Percentiles rank a stretch among this genome's conserved stretches.
phyloP scores from a whole-genome alignment of 2,329 filamentous ascomycete species.

The Coleophoma cylindrospora region DNA sequence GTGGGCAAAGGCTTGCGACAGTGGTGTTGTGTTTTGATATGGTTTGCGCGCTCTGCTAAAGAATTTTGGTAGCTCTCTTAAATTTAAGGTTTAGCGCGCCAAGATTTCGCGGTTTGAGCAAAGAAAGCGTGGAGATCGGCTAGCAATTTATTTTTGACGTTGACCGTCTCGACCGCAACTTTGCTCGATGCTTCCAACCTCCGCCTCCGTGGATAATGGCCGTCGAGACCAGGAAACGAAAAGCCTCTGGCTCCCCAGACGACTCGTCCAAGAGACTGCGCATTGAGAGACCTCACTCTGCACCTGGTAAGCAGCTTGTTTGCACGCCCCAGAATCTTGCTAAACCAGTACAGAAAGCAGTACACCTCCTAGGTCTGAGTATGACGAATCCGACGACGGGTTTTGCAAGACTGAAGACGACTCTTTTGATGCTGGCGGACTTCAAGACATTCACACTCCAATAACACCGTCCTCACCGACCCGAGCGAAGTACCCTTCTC shows the following conservation, averaged over 20 bases:
- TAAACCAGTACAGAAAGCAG: background rate
- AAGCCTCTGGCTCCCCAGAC: slow-evolving; percentile 8
- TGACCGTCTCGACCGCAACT: too few species aligned
- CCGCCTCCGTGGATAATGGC: slow-evolving; percentile 14
- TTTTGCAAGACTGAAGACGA: slow-evolving; percentile 26
- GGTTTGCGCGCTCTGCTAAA: slow-evolving; percentile 4
- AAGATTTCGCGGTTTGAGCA: slow-evolving; percentile 7
- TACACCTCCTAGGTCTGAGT: slow-evolving; percentile 21
- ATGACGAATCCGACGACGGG: slow-evolving; percentile 34
- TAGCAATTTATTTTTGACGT: background rate
- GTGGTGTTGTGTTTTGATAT: too few species aligned
- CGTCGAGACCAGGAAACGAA: slow-evolving; percentile 16
- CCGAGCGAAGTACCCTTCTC: slow-evolving; percentile 55
- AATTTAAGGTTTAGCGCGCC: slow-evolving; percentile 23
- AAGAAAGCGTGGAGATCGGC: background rate
- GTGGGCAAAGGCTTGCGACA: too few species aligned
- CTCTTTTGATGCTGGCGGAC: slow-evolving; percentile 26
- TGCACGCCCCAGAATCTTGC: background rate
- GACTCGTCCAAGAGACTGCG: slow-evolving; percentile 15
- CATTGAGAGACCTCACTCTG: slow-evolving; percentile 8
- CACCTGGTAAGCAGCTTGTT: slow-evolving; percentile 6
- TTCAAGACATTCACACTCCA: slow-evolving; percentile 34
- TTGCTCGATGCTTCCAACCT: slow-evolving; percentile 1
- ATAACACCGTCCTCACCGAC: slow-evolving; percentile 45
- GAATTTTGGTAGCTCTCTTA: slow-evolving; percentile 13